Conservation (phyloP, 2,329 filamentous ascomycete species). For the Aspergillus sp. region DNA sequence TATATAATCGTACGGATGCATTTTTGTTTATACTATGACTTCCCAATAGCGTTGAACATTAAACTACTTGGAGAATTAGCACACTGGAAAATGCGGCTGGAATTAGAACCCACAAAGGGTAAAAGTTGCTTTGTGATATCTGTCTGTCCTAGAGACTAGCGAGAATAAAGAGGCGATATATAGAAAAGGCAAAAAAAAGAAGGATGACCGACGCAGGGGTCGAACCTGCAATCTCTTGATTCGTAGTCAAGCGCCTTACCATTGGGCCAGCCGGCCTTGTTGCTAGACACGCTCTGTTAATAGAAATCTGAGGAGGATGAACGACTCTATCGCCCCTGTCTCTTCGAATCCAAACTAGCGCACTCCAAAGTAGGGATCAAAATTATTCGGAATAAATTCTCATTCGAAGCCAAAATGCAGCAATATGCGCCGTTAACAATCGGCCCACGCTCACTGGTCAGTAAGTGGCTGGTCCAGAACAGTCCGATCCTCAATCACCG, state of each 20-base stretch:
- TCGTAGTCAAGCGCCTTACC: slow-evolving; percentile 47
- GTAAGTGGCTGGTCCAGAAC: background rate
- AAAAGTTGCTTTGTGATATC: too few species aligned
- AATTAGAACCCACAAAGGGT: too few species aligned
- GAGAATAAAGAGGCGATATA: too few species aligned
- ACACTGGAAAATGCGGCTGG: too few species aligned
- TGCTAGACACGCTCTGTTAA: background rate
- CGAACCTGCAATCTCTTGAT: slow-evolving; percentile 46
- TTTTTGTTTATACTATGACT: background rate
- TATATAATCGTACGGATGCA: background rate
- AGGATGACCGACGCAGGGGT: slow-evolving; percentile 31
- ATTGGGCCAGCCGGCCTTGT: slow-evolving; percentile 36
- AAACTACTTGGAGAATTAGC: background rate
- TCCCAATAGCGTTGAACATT: background rate
- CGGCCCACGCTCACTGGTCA: background rate
- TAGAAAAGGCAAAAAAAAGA: background rate
- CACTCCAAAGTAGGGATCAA: too few species aligned
- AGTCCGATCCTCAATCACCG: slow-evolving; percentile 1
- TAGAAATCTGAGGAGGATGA: background rate
- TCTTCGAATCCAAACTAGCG: too few species aligned
- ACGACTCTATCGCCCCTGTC: too few species aligned
- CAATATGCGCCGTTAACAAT: background rate
- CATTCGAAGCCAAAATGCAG: background rate
- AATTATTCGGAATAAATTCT: background rate
- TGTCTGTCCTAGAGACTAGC: too few species aligned